Conservation (phyloP, 345 rosid genomes). For the Ceriops zippeliana region DNA sequence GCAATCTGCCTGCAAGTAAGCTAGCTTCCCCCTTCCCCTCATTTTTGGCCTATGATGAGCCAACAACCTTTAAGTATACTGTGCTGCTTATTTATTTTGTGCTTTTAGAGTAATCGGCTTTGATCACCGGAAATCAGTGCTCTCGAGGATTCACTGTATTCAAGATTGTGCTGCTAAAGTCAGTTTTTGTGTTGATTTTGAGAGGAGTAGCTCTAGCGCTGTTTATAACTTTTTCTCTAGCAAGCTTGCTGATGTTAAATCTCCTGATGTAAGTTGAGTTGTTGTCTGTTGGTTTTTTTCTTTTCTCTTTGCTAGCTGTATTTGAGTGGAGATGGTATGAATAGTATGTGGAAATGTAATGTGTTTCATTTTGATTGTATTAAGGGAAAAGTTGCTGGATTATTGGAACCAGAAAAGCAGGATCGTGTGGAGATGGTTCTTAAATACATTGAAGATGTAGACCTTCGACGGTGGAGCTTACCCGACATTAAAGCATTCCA, state of each 20-base stretch:
- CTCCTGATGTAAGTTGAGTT: conserved; percentile 40
- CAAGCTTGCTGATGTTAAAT: conserved; percentile 36
- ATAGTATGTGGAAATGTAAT: not conserved
- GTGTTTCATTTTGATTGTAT: conserved; percentile 11
- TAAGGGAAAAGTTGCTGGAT: conserved; percentile 36
- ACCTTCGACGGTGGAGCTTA: conserved; percentile 68
- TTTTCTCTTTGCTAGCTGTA: not conserved
- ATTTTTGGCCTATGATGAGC: not conserved
- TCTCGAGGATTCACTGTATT: conserved; percentile 23
- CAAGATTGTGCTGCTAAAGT: conserved; percentile 33
- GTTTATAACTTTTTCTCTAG: conserved; percentile 56
- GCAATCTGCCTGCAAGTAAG: conserved; percentile 58
- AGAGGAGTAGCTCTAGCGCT: conserved; percentile 67
- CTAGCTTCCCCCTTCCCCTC: not conserved
- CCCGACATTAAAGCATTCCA: conserved; percentile 55
- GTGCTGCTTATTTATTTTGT: conserved; percentile 1
- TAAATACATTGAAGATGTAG: conserved; percentile 70
- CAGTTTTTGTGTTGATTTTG: conserved; percentile 40
- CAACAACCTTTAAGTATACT: not conserved
- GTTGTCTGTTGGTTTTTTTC: not conserved
- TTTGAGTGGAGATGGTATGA: not conserved
- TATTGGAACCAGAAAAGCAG: conserved; percentile 40
- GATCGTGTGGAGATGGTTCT: conserved; percentile 49
- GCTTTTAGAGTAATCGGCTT: conserved; percentile 59
- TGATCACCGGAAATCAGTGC: conserved; percentile 67